phyloP scores from a whole-genome alignment of 1,284 basidiomycete genomes.

The Ustilago hordei region DNA sequence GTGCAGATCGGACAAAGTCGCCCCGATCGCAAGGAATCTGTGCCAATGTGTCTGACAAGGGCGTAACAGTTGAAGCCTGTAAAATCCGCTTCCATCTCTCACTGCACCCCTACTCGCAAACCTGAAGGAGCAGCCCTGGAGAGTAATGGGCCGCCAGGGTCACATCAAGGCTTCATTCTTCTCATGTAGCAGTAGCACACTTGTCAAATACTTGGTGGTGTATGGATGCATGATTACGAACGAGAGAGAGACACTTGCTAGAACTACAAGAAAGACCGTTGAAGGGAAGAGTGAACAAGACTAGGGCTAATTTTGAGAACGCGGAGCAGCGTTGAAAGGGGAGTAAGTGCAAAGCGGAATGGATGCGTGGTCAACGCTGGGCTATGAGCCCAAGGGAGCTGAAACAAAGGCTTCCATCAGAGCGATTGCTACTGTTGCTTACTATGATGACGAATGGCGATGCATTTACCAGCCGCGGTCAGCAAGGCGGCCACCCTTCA shows the following conservation, averaged over 20 bases:
- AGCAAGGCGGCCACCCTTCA: conserved; percentile 64
- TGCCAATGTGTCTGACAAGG: background rate
- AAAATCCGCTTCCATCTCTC: too few species aligned
- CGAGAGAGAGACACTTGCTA: conserved; percentile 35
- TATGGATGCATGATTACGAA: conserved; percentile 18
- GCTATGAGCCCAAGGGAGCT: conserved; percentile 4
- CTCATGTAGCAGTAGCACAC: too few species aligned
- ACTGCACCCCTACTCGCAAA: too few species aligned
- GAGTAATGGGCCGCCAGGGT: too few species aligned
- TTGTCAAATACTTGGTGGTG: too few species aligned
- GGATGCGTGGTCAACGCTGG: conserved; percentile 36
- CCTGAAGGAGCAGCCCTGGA: too few species aligned
- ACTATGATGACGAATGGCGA: background rate
- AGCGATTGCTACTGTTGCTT: background rate
- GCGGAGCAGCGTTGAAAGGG: background rate
- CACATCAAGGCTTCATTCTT: too few species aligned
- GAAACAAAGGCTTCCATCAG: background rate
- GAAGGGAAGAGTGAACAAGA: conserved; percentile 19
- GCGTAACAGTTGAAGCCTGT: too few species aligned
- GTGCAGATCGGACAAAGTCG: too few species aligned
- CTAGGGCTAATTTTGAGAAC: background rate
- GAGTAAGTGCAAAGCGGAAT: background rate
- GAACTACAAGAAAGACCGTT: conserved; percentile 43
- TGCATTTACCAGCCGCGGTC: conserved; percentile 63
- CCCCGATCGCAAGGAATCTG: background rate